Percentiles rank a stretch among this genome's conserved stretches.
Conservation (phyloP, 164 flowering plant genomes). For the Berberis vulgaris region DNA sequence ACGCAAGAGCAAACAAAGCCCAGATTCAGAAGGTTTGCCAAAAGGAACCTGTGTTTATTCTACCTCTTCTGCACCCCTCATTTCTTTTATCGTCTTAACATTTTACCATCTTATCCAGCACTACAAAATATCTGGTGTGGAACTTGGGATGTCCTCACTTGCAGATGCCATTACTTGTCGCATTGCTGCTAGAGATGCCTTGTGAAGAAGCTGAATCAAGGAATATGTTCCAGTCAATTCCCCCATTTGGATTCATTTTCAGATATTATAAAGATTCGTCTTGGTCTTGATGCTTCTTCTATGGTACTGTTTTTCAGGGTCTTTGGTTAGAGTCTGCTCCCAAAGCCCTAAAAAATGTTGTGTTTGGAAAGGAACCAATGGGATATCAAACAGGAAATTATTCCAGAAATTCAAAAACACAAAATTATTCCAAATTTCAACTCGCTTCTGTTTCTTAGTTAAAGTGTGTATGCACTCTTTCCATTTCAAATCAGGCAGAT, state of each 20-base stretch:
- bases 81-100: neutral
- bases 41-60: neutral
- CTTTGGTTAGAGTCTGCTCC: too few species aligned
- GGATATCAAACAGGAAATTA: too few species aligned
- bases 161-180: slow-evolving; percentile 84
- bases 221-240: neutral
- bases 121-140: slow-evolving; percentile 64
- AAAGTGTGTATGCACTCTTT: too few species aligned
- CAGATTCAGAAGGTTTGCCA: slow-evolving; percentile 70
- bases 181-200: slow-evolving; percentile 77
- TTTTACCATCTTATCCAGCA: slow-evolving; percentile 40
- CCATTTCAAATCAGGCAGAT: too few species aligned
- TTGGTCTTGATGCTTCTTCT: too few species aligned
- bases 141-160: slow-evolving; percentile 64
- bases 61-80: neutral
- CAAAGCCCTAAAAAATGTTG: too few species aligned
- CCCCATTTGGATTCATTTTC: neutral
- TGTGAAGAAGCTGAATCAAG: slow-evolving; percentile 25
- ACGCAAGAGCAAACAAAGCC: slow-evolving; percentile 54
- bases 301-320: too few species aligned
- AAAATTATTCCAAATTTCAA: too few species aligned
- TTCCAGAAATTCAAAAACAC: too few species aligned
- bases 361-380: too few species aligned
- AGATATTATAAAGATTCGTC: neutral
- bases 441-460: too few species aligned